phyloP scores from a whole-genome alignment of 305 asterid species.

The Salvia sclarea region DNA sequence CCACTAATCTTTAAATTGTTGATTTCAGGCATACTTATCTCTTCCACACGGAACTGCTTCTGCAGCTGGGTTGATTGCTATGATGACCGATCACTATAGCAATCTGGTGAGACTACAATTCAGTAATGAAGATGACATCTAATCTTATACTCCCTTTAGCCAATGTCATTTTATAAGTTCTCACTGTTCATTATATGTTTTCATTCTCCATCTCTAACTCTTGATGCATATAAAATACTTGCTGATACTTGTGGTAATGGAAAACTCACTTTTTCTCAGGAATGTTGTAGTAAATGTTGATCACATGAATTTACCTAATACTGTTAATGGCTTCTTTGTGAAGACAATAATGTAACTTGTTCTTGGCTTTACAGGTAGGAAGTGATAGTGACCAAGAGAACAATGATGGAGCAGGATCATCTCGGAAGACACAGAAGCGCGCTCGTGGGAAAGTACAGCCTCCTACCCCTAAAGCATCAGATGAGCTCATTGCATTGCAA shows the following conservation, averaged over 20 bases:
- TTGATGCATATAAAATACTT: constrained; percentile 16
- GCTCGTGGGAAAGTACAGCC: constrained; percentile 71
- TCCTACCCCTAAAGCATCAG: constrained; percentile 53
- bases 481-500: constrained; percentile 42
- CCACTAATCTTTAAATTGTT: constrained; percentile 28
- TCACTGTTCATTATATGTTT: neutral
- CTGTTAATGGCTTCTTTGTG: constrained; percentile 12
- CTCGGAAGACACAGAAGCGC: constrained; percentile 75
- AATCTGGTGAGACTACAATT: constrained; percentile 63
- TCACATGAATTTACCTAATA: constrained; percentile 19
- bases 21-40: constrained; percentile 90
- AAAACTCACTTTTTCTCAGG: neutral
- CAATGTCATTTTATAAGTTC: constrained; percentile 20
- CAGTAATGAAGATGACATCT: constrained; percentile 19
- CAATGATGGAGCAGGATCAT: constrained; percentile 79
- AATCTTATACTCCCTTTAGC: constrained; percentile 2
- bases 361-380: constrained; percentile 65
- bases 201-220: constrained; percentile 12
- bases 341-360: constrained; percentile 16
- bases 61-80: constrained; percentile 84
- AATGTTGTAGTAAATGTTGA: constrained; percentile 21
- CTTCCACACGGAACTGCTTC: constrained; percentile 98
- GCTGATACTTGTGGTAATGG: constrained; percentile 3
- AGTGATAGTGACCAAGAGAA: constrained; percentile 86
- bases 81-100: constrained; percentile 98